phyloP scores from a whole-genome alignment of 176 grass and related monocot species.

The Zizania latifolia region DNA sequence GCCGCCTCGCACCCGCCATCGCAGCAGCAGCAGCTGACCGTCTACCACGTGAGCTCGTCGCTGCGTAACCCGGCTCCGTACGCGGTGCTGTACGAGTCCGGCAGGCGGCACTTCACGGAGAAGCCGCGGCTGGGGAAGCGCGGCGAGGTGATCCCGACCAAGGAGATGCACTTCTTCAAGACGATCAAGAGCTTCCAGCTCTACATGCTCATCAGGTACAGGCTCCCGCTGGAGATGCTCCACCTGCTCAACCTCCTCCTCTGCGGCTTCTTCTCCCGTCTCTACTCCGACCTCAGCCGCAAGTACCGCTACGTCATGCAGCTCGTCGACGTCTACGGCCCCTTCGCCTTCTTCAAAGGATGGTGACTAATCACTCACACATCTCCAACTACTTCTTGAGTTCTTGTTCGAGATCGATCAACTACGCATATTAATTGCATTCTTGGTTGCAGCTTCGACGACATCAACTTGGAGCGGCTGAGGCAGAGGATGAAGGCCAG shows the following conservation, averaged over 20 bases:
- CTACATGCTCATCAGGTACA: constrained; percentile 70
- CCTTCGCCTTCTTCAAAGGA: constrained; percentile 73
- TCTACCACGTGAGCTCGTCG: constrained; percentile 57
- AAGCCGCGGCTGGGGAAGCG: constrained; percentile 57
- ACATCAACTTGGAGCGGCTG: constrained; percentile 55
- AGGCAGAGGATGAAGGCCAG: constrained; percentile 32
- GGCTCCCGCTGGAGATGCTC: constrained; percentile 59
- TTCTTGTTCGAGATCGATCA: too few relatives aligned
- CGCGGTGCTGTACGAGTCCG: constrained; percentile 41
- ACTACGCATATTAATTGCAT: too few relatives aligned
- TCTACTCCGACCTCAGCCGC: constrained; percentile 39
- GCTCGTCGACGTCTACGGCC: constrained; percentile 61
- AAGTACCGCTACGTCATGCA: constrained; percentile 56
- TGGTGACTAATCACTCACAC: too few relatives aligned
- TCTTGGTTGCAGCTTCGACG: constrained; percentile 59
- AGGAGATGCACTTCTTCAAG: constrained; percentile 49
- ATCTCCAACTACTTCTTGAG: too few relatives aligned
- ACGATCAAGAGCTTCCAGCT: constrained; percentile 37
- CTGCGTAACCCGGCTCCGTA: constrained; percentile 60
- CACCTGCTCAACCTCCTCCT: constrained; percentile 43
- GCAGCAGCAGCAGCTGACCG: neutral
- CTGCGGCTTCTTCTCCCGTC: constrained; percentile 25
- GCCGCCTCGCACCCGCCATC: too few relatives aligned
- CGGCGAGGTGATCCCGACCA: constrained; percentile 48
- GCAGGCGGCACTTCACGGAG: constrained; percentile 52